Evolutionary conservation across 2,329 filamentous ascomycete genomes (phyloP).

Genomic region (Alternaria angustiovoidea): DNA sequence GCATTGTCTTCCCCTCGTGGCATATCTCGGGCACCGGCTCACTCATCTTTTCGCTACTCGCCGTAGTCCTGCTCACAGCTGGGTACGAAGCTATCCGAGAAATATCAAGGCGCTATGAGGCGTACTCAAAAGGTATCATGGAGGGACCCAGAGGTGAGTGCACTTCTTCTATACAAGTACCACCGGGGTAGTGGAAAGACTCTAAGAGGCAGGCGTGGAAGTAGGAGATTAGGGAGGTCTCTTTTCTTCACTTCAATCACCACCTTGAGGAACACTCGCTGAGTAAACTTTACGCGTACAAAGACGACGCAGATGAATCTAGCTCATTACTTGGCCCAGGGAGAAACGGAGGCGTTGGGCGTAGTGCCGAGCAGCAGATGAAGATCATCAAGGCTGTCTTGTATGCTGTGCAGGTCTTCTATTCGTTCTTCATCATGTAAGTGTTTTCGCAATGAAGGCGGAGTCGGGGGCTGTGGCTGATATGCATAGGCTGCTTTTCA

Average conservation of each 20-base stretch:
- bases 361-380: conserved; percentile 70
- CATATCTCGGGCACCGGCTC: conserved; percentile 77
- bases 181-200: neutral
- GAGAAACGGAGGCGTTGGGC: conserved; percentile 61
- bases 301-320: conserved; percentile 55
- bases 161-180: conserved; percentile 5
- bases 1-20: conserved; percentile 95
- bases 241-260: conserved; percentile 19
- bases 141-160: conserved; percentile 48
- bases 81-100: conserved; percentile 91
- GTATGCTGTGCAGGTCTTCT: conserved; percentile 95
- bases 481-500: conserved; percentile 85
- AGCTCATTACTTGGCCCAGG: conserved; percentile 80
- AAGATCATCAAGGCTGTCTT: conserved; percentile 82
- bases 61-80: conserved; percentile 82
- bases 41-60: conserved; percentile 82
- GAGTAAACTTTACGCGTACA: conserved; percentile 31
- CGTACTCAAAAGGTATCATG: conserved; percentile 33
- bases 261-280: conserved; percentile 33
- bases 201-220: conserved; percentile 2
- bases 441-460: conserved; percentile 51
- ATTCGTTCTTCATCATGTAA: conserved; percentile 99
- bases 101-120: conserved; percentile 78
- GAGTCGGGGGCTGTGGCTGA: conserved; percentile 14
- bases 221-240: conserved; percentile 14